These are phyloP conservation scores for Yamadazyma triangularis DNA, from an alignment of 1,139 yeast species.

Conservation along the genomic window DNA sequence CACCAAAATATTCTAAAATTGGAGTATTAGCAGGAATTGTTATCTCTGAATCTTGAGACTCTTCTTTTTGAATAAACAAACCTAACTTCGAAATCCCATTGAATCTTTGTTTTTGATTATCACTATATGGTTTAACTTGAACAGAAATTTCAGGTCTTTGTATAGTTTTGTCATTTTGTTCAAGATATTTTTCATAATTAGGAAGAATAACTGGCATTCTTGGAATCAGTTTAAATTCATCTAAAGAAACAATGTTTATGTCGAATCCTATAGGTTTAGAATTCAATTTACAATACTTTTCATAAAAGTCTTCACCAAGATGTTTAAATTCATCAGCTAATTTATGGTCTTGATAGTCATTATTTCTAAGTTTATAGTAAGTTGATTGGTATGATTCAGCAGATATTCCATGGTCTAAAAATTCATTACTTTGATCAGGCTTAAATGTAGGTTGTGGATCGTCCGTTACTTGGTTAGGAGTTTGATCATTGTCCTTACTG, in stretches of 20 bases:
- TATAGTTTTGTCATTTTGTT: constrained; percentile 14
- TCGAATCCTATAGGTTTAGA: constrained; percentile 5
- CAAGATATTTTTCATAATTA: constrained; percentile 26
- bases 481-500: constrained; percentile 13
- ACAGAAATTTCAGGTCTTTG: constrained; percentile 22
- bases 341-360: constrained; percentile 43
- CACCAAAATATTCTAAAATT: constrained; percentile 69
- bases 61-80: constrained; percentile 38
- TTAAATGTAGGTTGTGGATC: constrained; percentile 11
- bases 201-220: constrained; percentile 30
- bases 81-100: constrained; percentile 73
- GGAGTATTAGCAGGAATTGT: constrained; percentile 46
- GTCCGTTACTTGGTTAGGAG: constrained; percentile 5
- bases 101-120: constrained; percentile 57
- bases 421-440: constrained; percentile 38
- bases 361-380: constrained; percentile 42
- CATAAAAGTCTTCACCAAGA: constrained; percentile 19
- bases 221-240: constrained; percentile 27
- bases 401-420: constrained; percentile 36
- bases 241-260: constrained; percentile 21
- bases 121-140: constrained; percentile 46
- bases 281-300: constrained; percentile 4
- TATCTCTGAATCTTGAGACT: constrained; percentile 8
- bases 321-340: constrained; percentile 22
- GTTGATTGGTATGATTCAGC: constrained; percentile 50